phyloP scores from a whole-genome alignment of 1,284 basidiomycete species.

The Ustilago xerochloae region DNA sequence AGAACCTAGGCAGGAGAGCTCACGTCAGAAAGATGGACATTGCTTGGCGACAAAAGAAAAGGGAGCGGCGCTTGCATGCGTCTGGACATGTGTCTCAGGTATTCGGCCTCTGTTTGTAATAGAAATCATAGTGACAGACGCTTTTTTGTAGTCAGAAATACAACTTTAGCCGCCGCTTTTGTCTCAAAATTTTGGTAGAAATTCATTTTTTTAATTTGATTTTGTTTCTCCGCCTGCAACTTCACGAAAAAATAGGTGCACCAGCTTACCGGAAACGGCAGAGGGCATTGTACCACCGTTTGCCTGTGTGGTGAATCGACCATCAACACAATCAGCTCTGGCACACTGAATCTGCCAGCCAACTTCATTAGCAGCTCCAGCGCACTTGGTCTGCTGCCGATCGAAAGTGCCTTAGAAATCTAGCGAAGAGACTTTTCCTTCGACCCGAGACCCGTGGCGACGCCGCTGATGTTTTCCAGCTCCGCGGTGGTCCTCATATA shows the following conservation, averaged over 20 bases:
- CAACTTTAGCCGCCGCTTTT: background rate
- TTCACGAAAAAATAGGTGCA: background rate
- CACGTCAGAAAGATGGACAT: slow-evolving; percentile 12
- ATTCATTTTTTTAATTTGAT: background rate
- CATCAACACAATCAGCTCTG: too few species aligned
- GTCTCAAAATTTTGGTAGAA: slow-evolving; percentile 4
- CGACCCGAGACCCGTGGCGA: slow-evolving; percentile 19
- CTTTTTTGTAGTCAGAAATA: background rate
- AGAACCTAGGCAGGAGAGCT: slow-evolving; percentile 4
- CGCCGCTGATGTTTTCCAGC: slow-evolving; percentile 23
- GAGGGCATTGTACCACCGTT: too few species aligned
- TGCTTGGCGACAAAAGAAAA: background rate
- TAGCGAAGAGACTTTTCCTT: background rate
- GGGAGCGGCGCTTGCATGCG: background rate
- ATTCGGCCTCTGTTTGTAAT: background rate
- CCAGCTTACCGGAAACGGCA: background rate
- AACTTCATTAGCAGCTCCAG: too few species aligned
- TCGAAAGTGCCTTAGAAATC: too few species aligned
- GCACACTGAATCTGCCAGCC: too few species aligned
- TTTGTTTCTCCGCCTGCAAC: background rate
- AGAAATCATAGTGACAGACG: background rate
- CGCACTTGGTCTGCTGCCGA: too few species aligned
- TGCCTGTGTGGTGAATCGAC: too few species aligned
- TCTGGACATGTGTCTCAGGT: slow-evolving; percentile 16
- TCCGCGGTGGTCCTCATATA: background rate